Evolutionary conservation across 139 green algal genomes (phyloP), one percentile per base, ranked within the genome.

Genomic region (Tetradesmus obliquus): DNA sequence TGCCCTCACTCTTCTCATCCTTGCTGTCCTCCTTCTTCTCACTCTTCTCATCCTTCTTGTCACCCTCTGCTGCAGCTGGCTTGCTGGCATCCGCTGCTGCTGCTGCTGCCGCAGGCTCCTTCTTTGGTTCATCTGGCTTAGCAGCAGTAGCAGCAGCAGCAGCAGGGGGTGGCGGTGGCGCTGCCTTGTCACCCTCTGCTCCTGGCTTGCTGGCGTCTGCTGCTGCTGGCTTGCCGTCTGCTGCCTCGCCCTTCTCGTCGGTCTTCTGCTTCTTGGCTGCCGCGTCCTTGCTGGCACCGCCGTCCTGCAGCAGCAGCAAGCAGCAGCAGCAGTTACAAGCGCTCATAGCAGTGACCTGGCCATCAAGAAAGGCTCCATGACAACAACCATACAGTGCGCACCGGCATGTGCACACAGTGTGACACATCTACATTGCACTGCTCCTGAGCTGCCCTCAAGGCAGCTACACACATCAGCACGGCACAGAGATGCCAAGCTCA

Each of bases 201-300:
- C 10, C 24, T n/a, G 55, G 17, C 60, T 60, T 91, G 79, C 5
- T 7, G 7, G 32, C 79, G 3, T 55, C 79, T 57, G 79, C 79
- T 57, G 32, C 79, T 58, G 32, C 79, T 84, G 79, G 2, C 72
- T 81, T 45, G 5, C 8, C 76, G 7, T 81, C 79, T 58, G 79
- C 79, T 81, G 84, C 62, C 3, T 45, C 53, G 22, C 45, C 85
- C 72, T 55, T 20, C 6, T 62, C 66, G 8, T 71, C 86, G 15
- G 86, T 90, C 71, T 90, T 90, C 71, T 83, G 86, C 71, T 84
- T 90, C 86, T 90, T 90, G 69, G 20, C 86, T 54, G 45, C 19
- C 13, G 79, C 79, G 55, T 53, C 32, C 79, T 55, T 83, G 79
- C 79, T 83, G 32, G 79, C 24, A 3, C 12, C 12, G 24, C 79